A percentile compares a stretch with the other conserved stretches of the same genome.
phyloP scores from a whole-genome alignment of 2,329 filamentous ascomycete species.

The Phaeoacremonium minimum region DNA sequence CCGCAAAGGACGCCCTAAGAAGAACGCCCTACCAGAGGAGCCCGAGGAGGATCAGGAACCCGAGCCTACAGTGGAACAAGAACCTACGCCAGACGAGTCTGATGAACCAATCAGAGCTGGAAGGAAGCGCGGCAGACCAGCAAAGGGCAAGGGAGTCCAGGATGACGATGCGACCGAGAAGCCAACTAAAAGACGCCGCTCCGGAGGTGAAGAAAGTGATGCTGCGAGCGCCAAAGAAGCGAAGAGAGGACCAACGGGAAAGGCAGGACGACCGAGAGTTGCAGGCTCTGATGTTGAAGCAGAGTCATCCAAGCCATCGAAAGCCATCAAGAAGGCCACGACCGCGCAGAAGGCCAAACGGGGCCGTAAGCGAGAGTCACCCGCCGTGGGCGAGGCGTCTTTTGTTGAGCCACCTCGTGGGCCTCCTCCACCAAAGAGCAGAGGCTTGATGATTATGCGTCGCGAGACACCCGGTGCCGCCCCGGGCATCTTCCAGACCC shows the following conservation, averaged over 20 bases:
- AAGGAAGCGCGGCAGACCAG: slow-evolving; percentile 15
- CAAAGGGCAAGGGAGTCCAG: slow-evolving; percentile 14
- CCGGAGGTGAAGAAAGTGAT: slow-evolving; percentile 18
- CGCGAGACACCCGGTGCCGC: slow-evolving; percentile 32
- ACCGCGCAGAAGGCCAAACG: slow-evolving; percentile 23
- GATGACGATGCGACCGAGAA: slow-evolving; percentile 14
- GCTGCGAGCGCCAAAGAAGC: slow-evolving; percentile 9
- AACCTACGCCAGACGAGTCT: slow-evolving; percentile 11
- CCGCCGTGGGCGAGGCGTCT: slow-evolving; percentile 39
- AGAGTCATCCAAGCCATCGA: slow-evolving; percentile 17
- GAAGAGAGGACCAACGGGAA: slow-evolving; percentile 10
- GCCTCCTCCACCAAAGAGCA: slow-evolving; percentile 50
- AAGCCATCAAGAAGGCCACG: slow-evolving; percentile 14
- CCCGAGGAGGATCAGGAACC: slow-evolving; percentile 5
- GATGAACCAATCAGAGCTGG: slow-evolving; percentile 8
- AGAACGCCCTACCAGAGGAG: slow-evolving; percentile 7
- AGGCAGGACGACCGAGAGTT: slow-evolving; percentile 18
- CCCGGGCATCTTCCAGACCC: slow-evolving; percentile 54
- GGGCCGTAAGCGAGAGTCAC: slow-evolving; percentile 31
- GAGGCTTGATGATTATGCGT: slow-evolving; percentile 49
- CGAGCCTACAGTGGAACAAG: slow-evolving; percentile 13
- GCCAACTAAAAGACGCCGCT: slow-evolving; percentile 15
- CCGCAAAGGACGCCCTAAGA: slow-evolving; percentile 8
- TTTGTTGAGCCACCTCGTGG: slow-evolving; percentile 44
- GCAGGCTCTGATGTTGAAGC: slow-evolving; percentile 5